phyloP scores from a whole-genome alignment of 192 early-diverging fungal species.

The Backusella psychrophila region DNA sequence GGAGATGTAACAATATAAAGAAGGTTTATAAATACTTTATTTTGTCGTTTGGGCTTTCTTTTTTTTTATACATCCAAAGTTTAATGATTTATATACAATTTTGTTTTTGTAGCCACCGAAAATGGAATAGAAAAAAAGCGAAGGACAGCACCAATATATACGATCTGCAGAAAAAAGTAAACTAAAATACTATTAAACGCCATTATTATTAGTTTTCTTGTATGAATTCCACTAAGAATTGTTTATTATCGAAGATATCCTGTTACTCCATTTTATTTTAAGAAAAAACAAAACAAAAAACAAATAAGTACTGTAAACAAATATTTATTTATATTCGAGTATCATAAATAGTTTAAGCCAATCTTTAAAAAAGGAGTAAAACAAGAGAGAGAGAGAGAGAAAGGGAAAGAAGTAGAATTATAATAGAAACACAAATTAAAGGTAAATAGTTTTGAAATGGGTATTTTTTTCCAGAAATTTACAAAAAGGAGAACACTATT shows the following conservation, averaged over 20 bases:
- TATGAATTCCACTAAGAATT: not conserved
- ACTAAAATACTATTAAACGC: not conserved
- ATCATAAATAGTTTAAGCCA: not conserved
- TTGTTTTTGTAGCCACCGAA: not conserved
- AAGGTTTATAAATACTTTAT: not conserved
- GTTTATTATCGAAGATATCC: not conserved
- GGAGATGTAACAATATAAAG: conserved; percentile 1
- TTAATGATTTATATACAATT: not conserved
- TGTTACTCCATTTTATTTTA: conserved; percentile 1
- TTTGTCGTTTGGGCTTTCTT: not conserved
- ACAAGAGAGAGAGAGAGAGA: not conserved
- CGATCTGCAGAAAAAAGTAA: not conserved
- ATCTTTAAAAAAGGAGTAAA: not conserved
- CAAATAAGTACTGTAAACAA: conserved; percentile 4
- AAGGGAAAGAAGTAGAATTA: not conserved
- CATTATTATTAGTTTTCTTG: not conserved
- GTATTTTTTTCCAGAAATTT: conserved; percentile 8
- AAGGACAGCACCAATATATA: not conserved
- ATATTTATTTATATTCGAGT: not conserved
- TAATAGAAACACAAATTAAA: conserved; percentile 1
- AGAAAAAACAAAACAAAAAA: conserved; percentile 1
- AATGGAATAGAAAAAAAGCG: not conserved
- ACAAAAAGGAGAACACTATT: not conserved
- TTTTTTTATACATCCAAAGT: not conserved
- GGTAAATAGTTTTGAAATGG: not conserved